Evolutionary conservation across 495 filamentous ascomycete species (phyloP).

Genomic region (Platismatia glauca): DNA sequence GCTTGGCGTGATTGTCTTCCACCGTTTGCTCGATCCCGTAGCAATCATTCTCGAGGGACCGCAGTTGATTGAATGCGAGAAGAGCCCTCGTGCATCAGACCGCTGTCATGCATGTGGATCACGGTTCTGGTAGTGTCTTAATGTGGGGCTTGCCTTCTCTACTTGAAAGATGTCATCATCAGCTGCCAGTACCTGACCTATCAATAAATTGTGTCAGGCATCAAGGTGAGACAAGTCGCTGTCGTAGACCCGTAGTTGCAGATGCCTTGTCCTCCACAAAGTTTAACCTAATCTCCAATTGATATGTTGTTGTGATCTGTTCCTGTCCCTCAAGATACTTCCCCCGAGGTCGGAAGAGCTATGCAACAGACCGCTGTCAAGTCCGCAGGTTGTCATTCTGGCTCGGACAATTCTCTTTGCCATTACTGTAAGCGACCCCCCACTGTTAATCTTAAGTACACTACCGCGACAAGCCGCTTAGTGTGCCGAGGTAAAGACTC

Average conservation of each 20-base stretch:
- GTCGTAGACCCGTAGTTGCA: neutral
- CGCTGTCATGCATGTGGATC: conserved; percentile 8
- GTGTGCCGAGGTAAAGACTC: neutral
- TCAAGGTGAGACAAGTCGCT: neutral
- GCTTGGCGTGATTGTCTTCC: neutral
- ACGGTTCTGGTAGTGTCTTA: neutral
- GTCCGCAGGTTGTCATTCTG: neutral
- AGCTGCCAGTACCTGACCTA: neutral
- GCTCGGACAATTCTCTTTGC: neutral
- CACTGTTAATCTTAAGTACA: neutral
- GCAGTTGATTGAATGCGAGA: neutral
- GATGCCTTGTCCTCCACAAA: neutral
- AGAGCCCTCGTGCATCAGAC: neutral
- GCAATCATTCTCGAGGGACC: neutral
- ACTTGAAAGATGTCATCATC: neutral
- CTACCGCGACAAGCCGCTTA: neutral
- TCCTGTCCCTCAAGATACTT: neutral
- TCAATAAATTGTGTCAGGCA: neutral
- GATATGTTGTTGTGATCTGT: neutral
- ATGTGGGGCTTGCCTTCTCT: neutral
- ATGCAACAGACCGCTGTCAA: neutral
- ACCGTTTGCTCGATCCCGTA: neutral
- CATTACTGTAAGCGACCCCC: neutral
- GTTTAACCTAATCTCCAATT: neutral
- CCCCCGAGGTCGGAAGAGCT: neutral